phyloP scores from a whole-genome alignment of 208 protist species.

The Acanthamoeba sp. region DNA sequence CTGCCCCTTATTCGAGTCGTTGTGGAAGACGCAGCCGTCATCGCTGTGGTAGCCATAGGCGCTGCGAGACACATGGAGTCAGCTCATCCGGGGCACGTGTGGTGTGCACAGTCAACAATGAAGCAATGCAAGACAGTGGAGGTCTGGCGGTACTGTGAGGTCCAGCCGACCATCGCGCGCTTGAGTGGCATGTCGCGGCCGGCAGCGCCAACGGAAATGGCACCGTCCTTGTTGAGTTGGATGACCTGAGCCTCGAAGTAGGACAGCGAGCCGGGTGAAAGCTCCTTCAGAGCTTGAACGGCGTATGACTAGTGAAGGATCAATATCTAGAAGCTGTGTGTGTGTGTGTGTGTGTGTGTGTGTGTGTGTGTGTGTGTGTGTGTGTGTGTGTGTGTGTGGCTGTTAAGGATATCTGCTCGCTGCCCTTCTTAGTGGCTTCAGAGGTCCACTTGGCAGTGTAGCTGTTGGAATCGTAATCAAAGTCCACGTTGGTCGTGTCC shows the following conservation, averaged over 20 bases:
- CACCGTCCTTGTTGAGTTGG: neutral
- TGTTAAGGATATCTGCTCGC: slow-evolving; percentile 19
- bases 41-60: slow-evolving; percentile 74
- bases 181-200: neutral
- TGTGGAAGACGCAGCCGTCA: slow-evolving; percentile 57
- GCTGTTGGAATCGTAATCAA: neutral
- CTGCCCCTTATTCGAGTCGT: neutral
- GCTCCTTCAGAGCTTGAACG: neutral
- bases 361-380: neutral
- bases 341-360: neutral
- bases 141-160: slow-evolving; percentile 18
- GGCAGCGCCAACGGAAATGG: slow-evolving; percentile 46
- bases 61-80: neutral
- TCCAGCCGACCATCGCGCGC: slow-evolving; percentile 45
- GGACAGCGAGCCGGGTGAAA: neutral
- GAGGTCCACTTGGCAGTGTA: slow-evolving; percentile 26
- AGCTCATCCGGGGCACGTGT: too few species aligned
- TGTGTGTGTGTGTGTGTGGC: neutral
- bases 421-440: neutral
- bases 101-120: too few species aligned
- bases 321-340: neutral
- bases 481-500: neutral
- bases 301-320: neutral
- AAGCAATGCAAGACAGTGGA: too few species aligned
- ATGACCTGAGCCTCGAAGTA: slow-evolving; percentile 58